Evolutionary conservation across 768 basidiomycete species (phyloP).

Genomic region (Pleurotus platypus): DNA sequence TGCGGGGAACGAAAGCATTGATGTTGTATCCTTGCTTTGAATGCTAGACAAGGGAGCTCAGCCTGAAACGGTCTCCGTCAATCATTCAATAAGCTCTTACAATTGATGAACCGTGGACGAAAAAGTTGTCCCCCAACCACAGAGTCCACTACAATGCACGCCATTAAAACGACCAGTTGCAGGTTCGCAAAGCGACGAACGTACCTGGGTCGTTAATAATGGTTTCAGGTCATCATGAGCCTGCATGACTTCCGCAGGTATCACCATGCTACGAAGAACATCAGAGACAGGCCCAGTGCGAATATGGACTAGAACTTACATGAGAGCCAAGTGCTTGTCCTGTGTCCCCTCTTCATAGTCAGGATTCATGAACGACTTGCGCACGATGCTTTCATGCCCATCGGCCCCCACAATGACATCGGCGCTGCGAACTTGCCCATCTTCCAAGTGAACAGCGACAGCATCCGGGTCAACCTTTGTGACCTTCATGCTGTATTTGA

Average conservation of each 20-base stretch:
- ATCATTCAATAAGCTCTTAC: constrained; percentile 5
- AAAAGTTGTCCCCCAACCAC: constrained; percentile 28
- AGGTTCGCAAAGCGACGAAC: not conserved
- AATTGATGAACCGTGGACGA: constrained; percentile 16
- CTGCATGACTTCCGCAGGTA: constrained; percentile 27
- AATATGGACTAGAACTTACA: constrained; percentile 5
- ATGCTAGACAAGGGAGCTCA: constrained; percentile 15
- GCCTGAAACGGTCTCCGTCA: not conserved
- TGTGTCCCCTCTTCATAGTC: constrained; percentile 18
- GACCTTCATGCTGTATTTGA: constrained; percentile 38
- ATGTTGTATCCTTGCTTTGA: constrained; percentile 23
- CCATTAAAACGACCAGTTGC: not conserved
- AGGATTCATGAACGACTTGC: constrained; percentile 25
- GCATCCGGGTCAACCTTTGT: constrained; percentile 23
- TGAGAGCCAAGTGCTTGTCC: constrained; percentile 24
- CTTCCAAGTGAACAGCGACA: constrained; percentile 33
- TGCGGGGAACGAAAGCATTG: constrained; percentile 4
- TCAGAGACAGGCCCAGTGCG: not conserved
- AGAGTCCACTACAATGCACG: constrained; percentile 24
- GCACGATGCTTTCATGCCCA: constrained; percentile 41
- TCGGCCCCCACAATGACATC: constrained; percentile 64
- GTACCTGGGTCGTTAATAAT: constrained; percentile 25
- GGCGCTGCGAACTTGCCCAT: constrained; percentile 38
- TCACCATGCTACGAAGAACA: constrained; percentile 14
- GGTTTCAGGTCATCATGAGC: constrained; percentile 27